Base-by-base conservation (phyloP, 2,329 filamentous ascomycete species). In the Aspergillus viridinutans region DNA sequence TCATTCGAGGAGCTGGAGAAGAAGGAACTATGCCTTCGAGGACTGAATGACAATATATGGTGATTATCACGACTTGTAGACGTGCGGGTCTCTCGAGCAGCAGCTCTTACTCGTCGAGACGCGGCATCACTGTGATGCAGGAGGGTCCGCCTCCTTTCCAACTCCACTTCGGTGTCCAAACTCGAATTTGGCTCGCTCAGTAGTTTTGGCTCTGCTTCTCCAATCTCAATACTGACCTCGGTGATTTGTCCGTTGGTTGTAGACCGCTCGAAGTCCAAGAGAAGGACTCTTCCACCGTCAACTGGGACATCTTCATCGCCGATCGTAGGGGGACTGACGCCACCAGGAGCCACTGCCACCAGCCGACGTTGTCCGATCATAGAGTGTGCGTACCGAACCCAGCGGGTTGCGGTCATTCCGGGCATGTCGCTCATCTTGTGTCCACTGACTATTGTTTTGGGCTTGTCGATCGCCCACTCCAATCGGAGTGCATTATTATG, bases 261-360 rank as follows among this genome's bases (percentile, higher is more conserved):
- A 1, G 80, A 76, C 63, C 89, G 89, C 61, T 87, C 83, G 70
- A 93, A 93, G 70, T 93, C 90, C 48, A 92, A 77, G 8, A 93
- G 76, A 9, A 84, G 82, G 47, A 94, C 77, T 59, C 90, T 83
- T 14, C 90, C 90, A 6, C 90, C 89, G 66, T 93, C 90, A n/a
- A 90, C 82, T 61, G 90, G 90, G 66, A 89, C 84, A 49, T 85
- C 85, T 62, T 91, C 89, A 61, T 90, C 86, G 55, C 90, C 87
- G 3, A 84, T 81, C 1, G 45, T 83, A 75, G 83, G 80, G 0
- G 81, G 77, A 0, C 82, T 81, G 26, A 84, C 80, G 20, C 90
- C 84, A 32, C 89, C 90, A 25, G 86, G 85, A 5, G 90, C 89
- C 43, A 88, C 86, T 32, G 89, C 81, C n/a, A 92, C 79, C 25